A percentile compares a stretch with the other conserved stretches of the same genome.
Evolutionary conservation across 2,329 filamentous ascomycete species (phyloP).

Genomic region (Kalaharituber pfeilii): DNA sequence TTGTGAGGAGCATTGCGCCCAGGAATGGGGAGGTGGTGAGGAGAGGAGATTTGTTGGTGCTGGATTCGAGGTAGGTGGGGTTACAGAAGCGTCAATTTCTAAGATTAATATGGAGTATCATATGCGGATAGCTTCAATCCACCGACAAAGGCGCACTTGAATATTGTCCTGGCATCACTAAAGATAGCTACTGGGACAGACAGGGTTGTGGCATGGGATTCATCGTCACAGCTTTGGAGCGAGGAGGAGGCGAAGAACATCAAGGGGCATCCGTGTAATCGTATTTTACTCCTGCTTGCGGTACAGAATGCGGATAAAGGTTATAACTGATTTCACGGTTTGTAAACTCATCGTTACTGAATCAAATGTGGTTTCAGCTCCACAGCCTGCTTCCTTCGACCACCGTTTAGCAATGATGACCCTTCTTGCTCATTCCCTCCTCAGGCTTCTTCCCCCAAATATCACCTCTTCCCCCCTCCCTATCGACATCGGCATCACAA

Average conservation of each 20-base stretch:
- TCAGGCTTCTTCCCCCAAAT: neutral
- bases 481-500: slow-evolving; percentile 53
- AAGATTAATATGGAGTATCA: neutral
- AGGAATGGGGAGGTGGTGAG: neutral
- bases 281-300: slow-evolving; percentile 43
- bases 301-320: slow-evolving; percentile 43
- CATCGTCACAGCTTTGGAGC: too few relatives aligned
- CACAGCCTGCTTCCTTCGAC: slow-evolving; percentile 49
- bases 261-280: slow-evolving; percentile 21
- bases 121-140: slow-evolving; percentile 38
- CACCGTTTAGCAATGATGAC: slow-evolving; percentile 56
- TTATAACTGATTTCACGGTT: neutral
- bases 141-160: slow-evolving; percentile 43
- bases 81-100: neutral
- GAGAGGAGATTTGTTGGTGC: neutral
- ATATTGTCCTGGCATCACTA: slow-evolving; percentile 38
- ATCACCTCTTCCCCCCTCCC: slow-evolving; percentile 23
- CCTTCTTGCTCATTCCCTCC: slow-evolving; percentile 37
- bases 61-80: neutral
- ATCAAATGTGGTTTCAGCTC: slow-evolving; percentile 32
- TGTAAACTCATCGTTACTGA: neutral
- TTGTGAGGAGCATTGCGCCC: neutral
- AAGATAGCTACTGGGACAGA: slow-evolving; percentile 17
- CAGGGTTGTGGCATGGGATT: too few relatives aligned
- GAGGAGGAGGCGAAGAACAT: slow-evolving; percentile 9